A percentile compares a stretch with the other conserved stretches of the same genome.
phyloP scores from a whole-genome alignment of 805 yeast species.

The Nakazawaea populi region DNA sequence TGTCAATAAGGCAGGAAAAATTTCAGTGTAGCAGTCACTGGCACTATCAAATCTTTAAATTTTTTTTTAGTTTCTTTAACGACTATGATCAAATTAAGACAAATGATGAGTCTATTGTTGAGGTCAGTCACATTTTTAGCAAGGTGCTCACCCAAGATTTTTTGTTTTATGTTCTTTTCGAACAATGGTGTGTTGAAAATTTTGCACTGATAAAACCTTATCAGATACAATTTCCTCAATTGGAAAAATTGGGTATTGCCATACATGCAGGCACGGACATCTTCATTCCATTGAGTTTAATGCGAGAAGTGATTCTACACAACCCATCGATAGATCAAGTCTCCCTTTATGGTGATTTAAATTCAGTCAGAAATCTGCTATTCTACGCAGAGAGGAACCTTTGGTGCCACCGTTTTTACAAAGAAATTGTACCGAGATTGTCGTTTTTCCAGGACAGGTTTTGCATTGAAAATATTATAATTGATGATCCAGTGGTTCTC shows the following conservation, averaged over 20 bases:
- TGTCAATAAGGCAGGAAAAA: background rate
- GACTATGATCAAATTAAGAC: background rate
- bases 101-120: background rate
- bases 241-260: background rate
- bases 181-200: background rate
- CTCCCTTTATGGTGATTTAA: background rate
- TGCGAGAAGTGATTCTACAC: background rate
- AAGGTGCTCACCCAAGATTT: background rate
- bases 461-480: background rate
- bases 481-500: background rate
- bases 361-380: background rate
- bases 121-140: background rate
- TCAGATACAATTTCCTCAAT: background rate
- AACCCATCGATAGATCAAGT: background rate
- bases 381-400: background rate
- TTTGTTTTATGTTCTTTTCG: background rate
- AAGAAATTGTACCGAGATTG: background rate
- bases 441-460: background rate
- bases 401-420: background rate
- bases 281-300: background rate
- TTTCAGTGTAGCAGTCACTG: background rate
- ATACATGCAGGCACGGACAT: background rate
- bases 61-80: conserved; percentile 1
- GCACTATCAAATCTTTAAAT: background rate
- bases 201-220: background rate